Base-by-base conservation (phyloP, 2,329 filamentous ascomycete species). In the Penicillium sp. region DNA sequence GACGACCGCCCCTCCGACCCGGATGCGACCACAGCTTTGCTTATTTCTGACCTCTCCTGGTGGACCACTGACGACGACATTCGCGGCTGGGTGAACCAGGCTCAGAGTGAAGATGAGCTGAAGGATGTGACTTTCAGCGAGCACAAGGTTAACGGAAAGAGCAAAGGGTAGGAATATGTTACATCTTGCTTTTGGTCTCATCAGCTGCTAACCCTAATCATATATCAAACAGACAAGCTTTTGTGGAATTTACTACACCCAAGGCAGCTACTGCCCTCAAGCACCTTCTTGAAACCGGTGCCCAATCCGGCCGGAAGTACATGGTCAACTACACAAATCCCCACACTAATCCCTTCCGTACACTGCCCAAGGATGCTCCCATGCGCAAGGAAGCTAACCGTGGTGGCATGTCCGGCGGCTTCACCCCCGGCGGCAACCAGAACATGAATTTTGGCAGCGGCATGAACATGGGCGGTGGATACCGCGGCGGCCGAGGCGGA, bases 101-200 rank as follows among this genome's bases (percentile, higher is more conserved):
- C 85, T n/a, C 79, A 78, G 2, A 87, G 81, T 53, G 93, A 97
- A 64, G 78, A 83, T 31, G 87, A 95, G 58, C 71, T 97, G 13
- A 89, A 87, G 57, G 93, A 97, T 46, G 81, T 98, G 36, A 95
- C 90, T 0, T 98, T 97, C 65, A 96, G 88, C 58, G 93, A 98
- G 65, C 93, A 97, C 69, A 98, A 98, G 64, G 90, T 97, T 33
- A 98, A 98, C 54, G 93, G 93, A 54, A 98, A 98, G 72, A 95
- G 88, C 69, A 96, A 97, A 73, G 91, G 93, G 90, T 94, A 76
- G 50, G 81, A 21, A 26, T 3, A 11, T 34, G 21, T 16, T 13
- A 13, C 36, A 19, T 36, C 20, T 2, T 15, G 2, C 21, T 17
- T 29, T 27, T 28, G 38, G 6, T 39, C 27, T 21, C 7, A 40